These are phyloP conservation scores for Hansenula sp. DNA, from an alignment of 1,139 yeast genomes.

Conservation along the genomic window DNA sequence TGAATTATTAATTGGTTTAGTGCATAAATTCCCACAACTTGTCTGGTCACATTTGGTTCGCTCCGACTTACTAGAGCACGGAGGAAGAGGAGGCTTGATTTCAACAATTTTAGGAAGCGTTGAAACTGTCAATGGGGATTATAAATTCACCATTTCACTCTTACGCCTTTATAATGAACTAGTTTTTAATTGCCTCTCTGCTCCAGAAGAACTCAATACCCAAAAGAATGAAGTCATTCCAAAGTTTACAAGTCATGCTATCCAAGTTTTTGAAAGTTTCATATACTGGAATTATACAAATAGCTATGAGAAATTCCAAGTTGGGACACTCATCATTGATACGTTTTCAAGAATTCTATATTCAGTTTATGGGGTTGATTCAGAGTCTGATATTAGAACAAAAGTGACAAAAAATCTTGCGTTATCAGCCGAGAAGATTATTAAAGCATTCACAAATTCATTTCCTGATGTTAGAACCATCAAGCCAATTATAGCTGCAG, in stretches of 20 bases:
- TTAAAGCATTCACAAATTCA: slow-evolving; percentile 53
- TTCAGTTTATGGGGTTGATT: slow-evolving; percentile 56
- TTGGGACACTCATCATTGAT: slow-evolving; percentile 55
- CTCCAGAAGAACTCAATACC: slow-evolving; percentile 34
- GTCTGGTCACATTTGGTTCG: slow-evolving; percentile 78
- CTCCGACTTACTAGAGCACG: slow-evolving; percentile 59
- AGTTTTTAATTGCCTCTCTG: slow-evolving; percentile 47
- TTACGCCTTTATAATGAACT: slow-evolving; percentile 51
- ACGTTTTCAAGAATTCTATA: slow-evolving; percentile 53
- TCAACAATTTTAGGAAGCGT: slow-evolving; percentile 62
- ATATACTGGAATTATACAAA: slow-evolving; percentile 61
- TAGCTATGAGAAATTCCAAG: slow-evolving; percentile 53
- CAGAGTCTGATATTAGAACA: slow-evolving; percentile 30
- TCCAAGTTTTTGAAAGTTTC: slow-evolving; percentile 72
- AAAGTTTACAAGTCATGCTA: slow-evolving; percentile 51
- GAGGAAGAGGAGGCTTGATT: slow-evolving; percentile 68
- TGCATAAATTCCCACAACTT: slow-evolving; percentile 50
- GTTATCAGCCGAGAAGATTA: slow-evolving; percentile 43
- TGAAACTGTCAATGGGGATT: slow-evolving; percentile 69
- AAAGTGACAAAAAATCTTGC: slow-evolving; percentile 49
- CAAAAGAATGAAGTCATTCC: slow-evolving; percentile 52
- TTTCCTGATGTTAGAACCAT: slow-evolving; percentile 51
- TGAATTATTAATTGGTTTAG: slow-evolving; percentile 45
- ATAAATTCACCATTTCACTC: slow-evolving; percentile 56
- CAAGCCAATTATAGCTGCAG: slow-evolving; percentile 48